A percentile compares a stretch with the other conserved stretches of the same genome.
These are phyloP conservation scores for Malus hybrid DNA, from an alignment of 331 rosid species.

Conservation along the genomic window DNA sequence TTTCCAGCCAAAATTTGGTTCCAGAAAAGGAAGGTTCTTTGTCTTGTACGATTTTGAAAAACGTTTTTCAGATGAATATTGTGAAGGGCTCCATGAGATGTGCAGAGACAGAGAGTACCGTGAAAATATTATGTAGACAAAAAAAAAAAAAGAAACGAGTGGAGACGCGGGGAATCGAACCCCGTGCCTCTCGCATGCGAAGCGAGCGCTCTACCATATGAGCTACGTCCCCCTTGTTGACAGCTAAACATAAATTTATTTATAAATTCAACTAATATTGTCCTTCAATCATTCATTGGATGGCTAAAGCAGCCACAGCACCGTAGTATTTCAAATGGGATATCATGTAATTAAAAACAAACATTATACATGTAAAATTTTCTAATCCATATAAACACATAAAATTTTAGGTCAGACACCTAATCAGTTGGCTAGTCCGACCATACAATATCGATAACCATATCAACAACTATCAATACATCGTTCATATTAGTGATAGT, in stretches of 20 bases:
- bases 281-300: background rate
- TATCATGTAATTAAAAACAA: no score
- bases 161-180: constrained; percentile 85
- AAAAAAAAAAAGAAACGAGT: background rate
- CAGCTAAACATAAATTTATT: no score
- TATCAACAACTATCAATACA: no score
- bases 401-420: no score
- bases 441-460: no score
- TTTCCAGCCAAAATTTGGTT: background rate
- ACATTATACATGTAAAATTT: no score
- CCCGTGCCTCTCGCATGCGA: constrained; percentile 93
- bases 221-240: constrained; percentile 57
- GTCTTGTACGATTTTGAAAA: background rate
- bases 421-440: no score
- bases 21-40: background rate
- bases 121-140: no score
- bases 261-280: no score
- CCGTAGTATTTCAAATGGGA: background rate
- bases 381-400: no score
- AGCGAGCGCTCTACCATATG: constrained; percentile 95
- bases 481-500: background rate
- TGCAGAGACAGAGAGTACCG: background rate
- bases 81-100: background rate
- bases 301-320: background rate
- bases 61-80: background rate